Evolutionary conservation across 1,284 basidiomycete species (phyloP).

Genomic region (Rhodofomes roseus): DNA sequence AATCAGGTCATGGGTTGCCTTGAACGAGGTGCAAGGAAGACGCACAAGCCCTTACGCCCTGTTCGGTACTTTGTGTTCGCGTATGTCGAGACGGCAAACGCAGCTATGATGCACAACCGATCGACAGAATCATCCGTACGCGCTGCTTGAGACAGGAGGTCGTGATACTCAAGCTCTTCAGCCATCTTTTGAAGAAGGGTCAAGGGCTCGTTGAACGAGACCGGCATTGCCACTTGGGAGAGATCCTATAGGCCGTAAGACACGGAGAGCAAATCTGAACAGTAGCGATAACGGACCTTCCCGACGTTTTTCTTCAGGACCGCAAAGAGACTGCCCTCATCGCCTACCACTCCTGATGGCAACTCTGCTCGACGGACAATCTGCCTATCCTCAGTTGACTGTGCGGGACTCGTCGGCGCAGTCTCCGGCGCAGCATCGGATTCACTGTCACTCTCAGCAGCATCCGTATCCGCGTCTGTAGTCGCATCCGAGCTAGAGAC

Average conservation of each 20-base stretch:
- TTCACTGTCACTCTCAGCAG: constrained; percentile 12
- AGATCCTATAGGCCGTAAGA: constrained; percentile 55
- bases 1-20: neutral
- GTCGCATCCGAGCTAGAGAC: constrained; percentile 14
- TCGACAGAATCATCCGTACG: constrained; percentile 60
- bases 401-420: constrained; percentile 2
- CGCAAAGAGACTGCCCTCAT: constrained; percentile 85
- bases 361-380: constrained; percentile 58
- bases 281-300: constrained; percentile 47
- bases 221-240: constrained; percentile 81
- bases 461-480: constrained; percentile 22
- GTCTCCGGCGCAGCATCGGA: constrained; percentile 11
- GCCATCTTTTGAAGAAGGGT: constrained; percentile 77
- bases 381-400: neutral
- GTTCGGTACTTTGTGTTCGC: constrained; percentile 78
- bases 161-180: constrained; percentile 82
- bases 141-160: constrained; percentile 67
- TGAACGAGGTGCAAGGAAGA: constrained; percentile 11
- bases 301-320: constrained; percentile 92
- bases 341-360: constrained; percentile 64
- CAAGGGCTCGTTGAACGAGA: constrained; percentile 87
- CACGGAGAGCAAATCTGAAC: neutral
- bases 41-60: constrained; percentile 85
- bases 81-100: constrained; percentile 83
- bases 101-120: constrained; percentile 74